Base-by-base conservation (phyloP, 1,284 basidiomycete species). In the Xerocomus minutiporus region DNA sequence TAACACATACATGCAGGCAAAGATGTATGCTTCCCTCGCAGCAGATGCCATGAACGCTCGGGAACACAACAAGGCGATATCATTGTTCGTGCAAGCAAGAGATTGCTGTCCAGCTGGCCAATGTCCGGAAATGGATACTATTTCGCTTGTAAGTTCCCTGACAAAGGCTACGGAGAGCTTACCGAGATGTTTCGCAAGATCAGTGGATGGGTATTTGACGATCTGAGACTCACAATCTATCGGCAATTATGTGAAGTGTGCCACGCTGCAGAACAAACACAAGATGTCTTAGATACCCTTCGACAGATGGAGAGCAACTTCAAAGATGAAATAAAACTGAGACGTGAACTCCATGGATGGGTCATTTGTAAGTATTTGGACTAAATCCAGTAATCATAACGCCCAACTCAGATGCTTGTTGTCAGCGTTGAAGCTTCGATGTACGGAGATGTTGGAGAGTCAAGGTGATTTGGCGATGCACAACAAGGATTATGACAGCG, bases 201-300 rank as follows among this genome's bases (percentile, higher is more conserved):
- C 15, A 61, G 34, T 8, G 52, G 64, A 11, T 66, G 64, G 62
- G n/a, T 34, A 17, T 58, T 63, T 17, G 51, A 55, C 28, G 45
- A 11, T 11, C 25, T 66, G 28, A 50, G 45, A 39, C 36, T 54
- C 23, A 6, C 31, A 8, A 45, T 66, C 9, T 39, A 57, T 39
- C 48, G 13, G 23, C 42, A 51, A 25, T 46, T 23, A 26, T 63
- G 54, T 28, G 44, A 61, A 8, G 61, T 60, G 1, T 59, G 28
- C 31, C 46, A 35, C 5, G 26, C 32, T 1, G 46, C 48, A 0
- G 17, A 17, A 25, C 23, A 20, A 7, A 34, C n/a, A 7, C 41
- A 46, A 26, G 54, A 55, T 1, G 13, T 26, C 20, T 26, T 55
- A 9, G 42, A 55, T 7, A 39, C 20, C 1, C 39, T 63, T 40